These are phyloP conservation scores for Mortierella sp. DNA, from an alignment of 371 early-diverging fungal genomes.

Conservation along the genomic window DNA sequence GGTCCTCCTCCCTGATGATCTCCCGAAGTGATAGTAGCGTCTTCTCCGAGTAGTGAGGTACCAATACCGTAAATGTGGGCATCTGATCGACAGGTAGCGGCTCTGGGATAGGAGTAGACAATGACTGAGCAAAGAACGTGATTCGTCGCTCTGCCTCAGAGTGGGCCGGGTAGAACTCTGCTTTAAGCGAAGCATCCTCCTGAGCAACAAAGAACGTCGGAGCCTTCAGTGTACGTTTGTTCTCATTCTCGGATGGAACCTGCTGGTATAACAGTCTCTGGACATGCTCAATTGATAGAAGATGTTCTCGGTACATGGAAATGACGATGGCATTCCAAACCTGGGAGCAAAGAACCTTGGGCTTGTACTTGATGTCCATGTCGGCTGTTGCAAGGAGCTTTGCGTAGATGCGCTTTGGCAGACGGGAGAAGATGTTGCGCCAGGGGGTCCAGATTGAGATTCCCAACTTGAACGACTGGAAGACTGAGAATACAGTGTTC, in stretches of 20 bases:
- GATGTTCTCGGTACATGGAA: constrained; percentile 89
- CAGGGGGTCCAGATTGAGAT: constrained; percentile 91
- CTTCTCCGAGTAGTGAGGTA: constrained; percentile 92
- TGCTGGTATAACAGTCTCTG: constrained; percentile 84
- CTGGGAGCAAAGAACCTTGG: constrained; percentile 83
- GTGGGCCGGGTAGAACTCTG: constrained; percentile 81
- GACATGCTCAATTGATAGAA: constrained; percentile 82
- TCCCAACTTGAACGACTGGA: constrained; percentile 83
- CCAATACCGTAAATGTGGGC: constrained; percentile 90
- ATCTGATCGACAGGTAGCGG: constrained; percentile 85
- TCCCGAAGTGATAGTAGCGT: constrained; percentile 84
- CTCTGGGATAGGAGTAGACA: constrained; percentile 87
- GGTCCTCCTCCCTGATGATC: constrained; percentile 87
- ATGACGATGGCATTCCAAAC: constrained; percentile 92
- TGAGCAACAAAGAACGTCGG: constrained; percentile 89
- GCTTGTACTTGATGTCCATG: constrained; percentile 78
- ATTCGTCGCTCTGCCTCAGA: constrained; percentile 90
- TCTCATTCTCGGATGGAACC: constrained; percentile 74
- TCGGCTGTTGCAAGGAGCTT: constrained; percentile 81
- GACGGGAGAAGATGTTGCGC: constrained; percentile 85
- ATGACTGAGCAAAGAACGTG: constrained; percentile 88
- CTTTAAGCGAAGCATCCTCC: constrained; percentile 82
- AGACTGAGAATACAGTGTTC: constrained; percentile 85
- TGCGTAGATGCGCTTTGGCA: constrained; percentile 89
- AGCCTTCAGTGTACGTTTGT: constrained; percentile 76